A percentile compares a stretch with the other conserved stretches of the same genome.
These are phyloP conservation scores for Exophiala sp. DNA, from an alignment of 2,329 filamentous ascomycete genomes.

Conservation along the genomic window DNA sequence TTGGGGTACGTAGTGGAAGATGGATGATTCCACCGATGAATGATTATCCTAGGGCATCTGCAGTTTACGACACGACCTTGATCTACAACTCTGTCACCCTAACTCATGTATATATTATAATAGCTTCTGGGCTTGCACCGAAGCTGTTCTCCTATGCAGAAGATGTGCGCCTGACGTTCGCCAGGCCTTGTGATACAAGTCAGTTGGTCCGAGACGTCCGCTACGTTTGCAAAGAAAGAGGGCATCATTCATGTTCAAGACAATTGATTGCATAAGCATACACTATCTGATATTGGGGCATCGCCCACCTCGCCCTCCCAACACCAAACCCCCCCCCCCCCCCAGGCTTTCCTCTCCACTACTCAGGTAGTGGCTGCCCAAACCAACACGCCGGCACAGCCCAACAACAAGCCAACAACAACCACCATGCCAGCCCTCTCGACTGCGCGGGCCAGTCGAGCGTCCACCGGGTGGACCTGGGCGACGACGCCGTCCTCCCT, in stretches of 20 bases:
- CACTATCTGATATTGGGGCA: background rate
- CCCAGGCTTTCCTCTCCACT: too few species aligned
- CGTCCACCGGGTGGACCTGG: conserved; percentile 15
- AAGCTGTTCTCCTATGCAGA: too few species aligned
- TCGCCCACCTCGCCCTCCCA: conserved; percentile 3
- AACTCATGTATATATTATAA: too few species aligned
- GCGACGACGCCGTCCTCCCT: conserved; percentile 7
- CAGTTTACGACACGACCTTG: too few species aligned
- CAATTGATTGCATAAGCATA: background rate
- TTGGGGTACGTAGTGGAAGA: conserved; percentile 65
- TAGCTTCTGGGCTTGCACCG: too few species aligned
- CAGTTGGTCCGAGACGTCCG: too few species aligned
- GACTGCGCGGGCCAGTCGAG: conserved; percentile 15
- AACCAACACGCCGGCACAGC: conserved; percentile 10
- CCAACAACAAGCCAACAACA: conserved; percentile 7
- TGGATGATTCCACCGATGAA: background rate
- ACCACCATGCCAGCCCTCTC: conserved; percentile 11
- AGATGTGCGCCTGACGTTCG: too few species aligned
- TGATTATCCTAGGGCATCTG: too few species aligned
- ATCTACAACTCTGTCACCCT: too few species aligned
- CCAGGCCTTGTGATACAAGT: too few species aligned
- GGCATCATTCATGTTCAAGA: background rate
- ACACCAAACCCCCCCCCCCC: too few species aligned
- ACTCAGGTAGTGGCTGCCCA: conserved; percentile 11
- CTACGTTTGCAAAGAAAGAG: too few species aligned